Base-by-base conservation (phyloP, 2,329 filamentous ascomycete species). In the Nakataea oryzae region DNA sequence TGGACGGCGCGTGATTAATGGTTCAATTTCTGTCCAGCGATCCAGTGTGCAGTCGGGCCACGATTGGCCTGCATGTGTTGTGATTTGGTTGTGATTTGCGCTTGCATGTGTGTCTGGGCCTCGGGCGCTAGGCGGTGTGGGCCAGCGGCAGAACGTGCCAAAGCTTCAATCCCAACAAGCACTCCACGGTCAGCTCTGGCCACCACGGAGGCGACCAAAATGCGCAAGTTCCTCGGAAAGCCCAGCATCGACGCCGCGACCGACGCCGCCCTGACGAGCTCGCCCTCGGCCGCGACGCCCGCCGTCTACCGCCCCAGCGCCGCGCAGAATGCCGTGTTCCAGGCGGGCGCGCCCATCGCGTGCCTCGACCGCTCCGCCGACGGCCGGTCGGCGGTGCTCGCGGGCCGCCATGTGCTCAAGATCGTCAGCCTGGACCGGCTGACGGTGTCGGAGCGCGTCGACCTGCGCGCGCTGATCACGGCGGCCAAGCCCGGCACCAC, bases 181-280 rank as follows among this genome's bases (percentile, higher is more conserved):
- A n/a, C n/a, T n/a, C n/a, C n/a, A n/a, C n/a, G n/a, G n/a, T n/a
- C n/a, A n/a, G n/a, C n/a, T n/a, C n/a, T n/a, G n/a, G n/a, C n/a
- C n/a, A n/a, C n/a, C n/a, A n/a, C n/a, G n/a, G n/a, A n/a, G n/a
- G n/a, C 41, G 41, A 6, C 54, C 59, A 66, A 61, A 2, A 84
- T 86, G 79, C 81, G 83, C 70, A 83, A 84, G 74, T 79, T 86
- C 28, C 79, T 86, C 34, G 82, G 83, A 70, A 83, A 83, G 68
- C 74, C 76, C 63, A 72, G 77, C 30, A 74, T 76, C 66, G 79
- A 82, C 64, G 75, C 79, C 64, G 72, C 76, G 55, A 70, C 76
- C 63, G 78, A 76, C 65, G 75, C 79, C 66, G 71, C 76, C 17
- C 72, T 75, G 56, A 77, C 81, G 62, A 79, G 76, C 68, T 79